Evolutionary conservation across 140 eudicot species (phyloP).

Genomic region (Flaveria floridana): DNA sequence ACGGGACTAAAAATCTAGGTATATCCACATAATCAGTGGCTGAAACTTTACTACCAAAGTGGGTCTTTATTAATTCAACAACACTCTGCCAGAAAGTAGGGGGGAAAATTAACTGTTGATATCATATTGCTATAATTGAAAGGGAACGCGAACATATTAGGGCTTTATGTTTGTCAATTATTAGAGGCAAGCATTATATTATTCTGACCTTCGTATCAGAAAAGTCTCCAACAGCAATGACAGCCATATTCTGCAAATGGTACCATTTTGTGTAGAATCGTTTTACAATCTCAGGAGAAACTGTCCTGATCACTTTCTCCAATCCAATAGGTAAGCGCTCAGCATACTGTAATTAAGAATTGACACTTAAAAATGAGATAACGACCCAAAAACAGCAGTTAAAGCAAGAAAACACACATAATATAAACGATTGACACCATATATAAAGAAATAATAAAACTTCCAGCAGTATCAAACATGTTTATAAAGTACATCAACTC

Average conservation of each 20-base stretch:
- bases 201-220: constrained; percentile 80
- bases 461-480: constrained; percentile 19
- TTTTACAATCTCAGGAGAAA: constrained; percentile 69
- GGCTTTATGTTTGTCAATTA: constrained; percentile 9
- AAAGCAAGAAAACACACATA: constrained; percentile 18
- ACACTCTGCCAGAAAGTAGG: constrained; percentile 57
- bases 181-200: neutral
- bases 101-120: constrained; percentile 6
- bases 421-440: constrained; percentile 15
- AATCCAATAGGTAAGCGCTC: constrained; percentile 87
- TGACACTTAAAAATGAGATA: constrained; percentile 17
- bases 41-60: constrained; percentile 58
- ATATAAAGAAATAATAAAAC: constrained; percentile 17
- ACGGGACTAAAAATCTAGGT: constrained; percentile 67
- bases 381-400: constrained; percentile 20
- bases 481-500: neutral
- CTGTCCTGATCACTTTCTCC: constrained; percentile 85
- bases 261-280: constrained; percentile 82
- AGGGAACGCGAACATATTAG: neutral
- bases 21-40: constrained; percentile 46
- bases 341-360: constrained; percentile 59
- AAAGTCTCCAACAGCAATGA: constrained; percentile 91
- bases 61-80: constrained; percentile 70
- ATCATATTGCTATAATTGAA: neutral
- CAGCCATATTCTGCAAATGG: constrained; percentile 82